phyloP scores from a whole-genome alignment of 495 filamentous ascomycete species.

The Clohesyomyces aquaticus region DNA sequence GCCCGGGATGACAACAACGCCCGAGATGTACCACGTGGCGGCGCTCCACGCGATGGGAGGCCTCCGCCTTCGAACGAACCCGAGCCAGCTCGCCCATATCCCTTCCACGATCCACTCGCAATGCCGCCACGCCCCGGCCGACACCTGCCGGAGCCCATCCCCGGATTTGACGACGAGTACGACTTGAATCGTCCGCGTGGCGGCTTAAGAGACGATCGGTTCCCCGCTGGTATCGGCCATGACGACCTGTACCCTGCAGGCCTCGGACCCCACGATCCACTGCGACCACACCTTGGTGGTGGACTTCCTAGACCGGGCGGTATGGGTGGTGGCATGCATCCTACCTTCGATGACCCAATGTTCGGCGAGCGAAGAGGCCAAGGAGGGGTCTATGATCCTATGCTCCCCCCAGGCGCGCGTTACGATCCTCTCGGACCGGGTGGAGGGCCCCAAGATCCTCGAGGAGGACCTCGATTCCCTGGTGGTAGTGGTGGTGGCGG shows the following conservation, averaged over 20 bases:
- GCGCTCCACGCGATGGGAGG: constrained; percentile 49
- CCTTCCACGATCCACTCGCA: constrained; percentile 70
- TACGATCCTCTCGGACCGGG: constrained; percentile 89
- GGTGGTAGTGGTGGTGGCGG: constrained; percentile 51
- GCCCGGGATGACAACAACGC: neutral
- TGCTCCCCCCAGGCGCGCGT: constrained; percentile 63
- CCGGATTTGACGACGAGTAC: constrained; percentile 92
- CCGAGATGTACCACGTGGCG: constrained; percentile 34
- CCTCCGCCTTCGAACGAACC: constrained; percentile 51
- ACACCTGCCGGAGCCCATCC: constrained; percentile 64
- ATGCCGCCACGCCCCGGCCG: constrained; percentile 64
- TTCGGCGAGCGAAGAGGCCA: constrained; percentile 66
- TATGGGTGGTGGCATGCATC: constrained; percentile 85
- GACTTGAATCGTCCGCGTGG: constrained; percentile 72
- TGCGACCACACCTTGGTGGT: constrained; percentile 64
- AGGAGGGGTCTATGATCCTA: constrained; percentile 54
- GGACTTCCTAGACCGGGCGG: constrained; percentile 54
- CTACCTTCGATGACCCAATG: constrained; percentile 89
- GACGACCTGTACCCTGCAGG: constrained; percentile 87
- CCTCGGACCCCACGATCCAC: constrained; percentile 80
- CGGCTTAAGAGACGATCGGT: constrained; percentile 45
- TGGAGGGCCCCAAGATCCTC: constrained; percentile 55
- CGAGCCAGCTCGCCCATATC: constrained; percentile 65
- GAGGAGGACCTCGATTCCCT: constrained; percentile 54
- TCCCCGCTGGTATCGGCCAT: constrained; percentile 69